Percentiles rank a stretch among this genome's conserved stretches.
phyloP scores from a whole-genome alignment of 2,329 filamentous ascomycete species.

The Phaeosphaeria sp. region DNA sequence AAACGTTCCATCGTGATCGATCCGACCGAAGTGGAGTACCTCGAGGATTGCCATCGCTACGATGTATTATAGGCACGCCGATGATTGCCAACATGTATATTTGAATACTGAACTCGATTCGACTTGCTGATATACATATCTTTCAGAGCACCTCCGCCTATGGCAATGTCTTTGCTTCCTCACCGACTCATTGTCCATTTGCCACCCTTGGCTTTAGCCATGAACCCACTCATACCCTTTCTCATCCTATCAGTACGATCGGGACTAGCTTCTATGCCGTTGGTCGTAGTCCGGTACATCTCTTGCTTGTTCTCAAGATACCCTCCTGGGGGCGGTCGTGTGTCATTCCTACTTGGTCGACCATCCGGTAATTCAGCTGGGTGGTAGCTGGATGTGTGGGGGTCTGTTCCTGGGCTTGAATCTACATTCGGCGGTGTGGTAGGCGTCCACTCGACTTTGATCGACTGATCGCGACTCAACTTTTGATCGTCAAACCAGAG shows the following conservation, averaged over 20 bases:
- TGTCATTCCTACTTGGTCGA: conserved; percentile 5
- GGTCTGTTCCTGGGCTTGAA: background rate
- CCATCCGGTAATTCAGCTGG: conserved; percentile 25
- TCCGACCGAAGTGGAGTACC: too few species aligned
- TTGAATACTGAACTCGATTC: too few species aligned
- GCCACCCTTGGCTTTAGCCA: conserved; percentile 15
- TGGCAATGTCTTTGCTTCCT: background rate
- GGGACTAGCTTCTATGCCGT: conserved; percentile 2
- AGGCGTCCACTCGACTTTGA: conserved; percentile 46
- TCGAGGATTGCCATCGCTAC: too few species aligned
- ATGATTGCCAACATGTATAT: too few species aligned
- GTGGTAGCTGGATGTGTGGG: conserved; percentile 16
- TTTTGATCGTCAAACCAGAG: conserved; percentile 48
- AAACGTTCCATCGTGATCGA: too few species aligned
- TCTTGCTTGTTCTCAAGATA: background rate
- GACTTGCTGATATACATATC: too few species aligned
- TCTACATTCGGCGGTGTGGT: conserved; percentile 8
- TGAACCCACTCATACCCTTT: conserved; percentile 12
- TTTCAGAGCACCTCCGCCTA: background rate
- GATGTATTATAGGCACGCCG: too few species aligned
- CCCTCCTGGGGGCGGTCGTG: background rate
- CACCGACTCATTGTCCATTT: conserved; percentile 11
- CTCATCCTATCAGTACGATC: conserved; percentile 14
- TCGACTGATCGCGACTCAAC: conserved; percentile 41
- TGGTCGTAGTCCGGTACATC: conserved; percentile 5